Base-by-base conservation (phyloP, 306 rosid species). In the Dalbergia oliveri region DNA sequence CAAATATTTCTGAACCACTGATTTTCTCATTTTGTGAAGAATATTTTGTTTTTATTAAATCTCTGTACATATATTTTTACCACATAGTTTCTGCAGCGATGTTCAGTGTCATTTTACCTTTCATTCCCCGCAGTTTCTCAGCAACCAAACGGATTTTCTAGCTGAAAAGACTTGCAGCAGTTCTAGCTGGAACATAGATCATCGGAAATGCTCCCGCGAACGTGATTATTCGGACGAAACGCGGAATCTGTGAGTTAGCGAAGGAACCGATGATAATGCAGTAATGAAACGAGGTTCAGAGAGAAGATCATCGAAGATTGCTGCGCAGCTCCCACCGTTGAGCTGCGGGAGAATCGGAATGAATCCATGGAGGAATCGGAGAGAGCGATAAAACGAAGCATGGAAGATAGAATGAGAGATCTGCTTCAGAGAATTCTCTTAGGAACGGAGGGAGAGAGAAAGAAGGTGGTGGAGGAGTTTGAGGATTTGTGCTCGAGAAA, bases 111-210 rank as follows among this genome's bases (percentile, higher is more conserved):
- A 73, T 13, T 34, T 43, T 10, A 23, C 23, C 7, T 13, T 67
- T 11, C 34, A 68, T 64, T 69, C 57, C 41, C 59, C 35, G 41
- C 66, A 60, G 79, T 59, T 77, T 80, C 82, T 78, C 84, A 9
- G 72, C 80, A 53, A 75, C 43, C 87, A 81, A 83, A 78, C 84
- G 69, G 66, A 75, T 16, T 10, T 4, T 45, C 15, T 0, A 68
- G 44, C 33, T 37, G 69, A 21, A 37, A 39, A 39, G 50, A 21
- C 23, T 2, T 11, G 68, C 19, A 33, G 11, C 72, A 26, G 50
- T 58, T 23, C 34, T 49, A 63, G 41, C 39, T n/a, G 51, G 13
- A 21, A 34, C 8, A 35, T 12, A 44, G n/a, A 37, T 37, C 18
- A 11, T 3, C 65, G 66, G 26, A 34, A 18, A 50, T 5, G 16